phyloP scores from a whole-genome alignment of 2,329 filamentous ascomycete genomes.

The Aspergillus piperis region DNA sequence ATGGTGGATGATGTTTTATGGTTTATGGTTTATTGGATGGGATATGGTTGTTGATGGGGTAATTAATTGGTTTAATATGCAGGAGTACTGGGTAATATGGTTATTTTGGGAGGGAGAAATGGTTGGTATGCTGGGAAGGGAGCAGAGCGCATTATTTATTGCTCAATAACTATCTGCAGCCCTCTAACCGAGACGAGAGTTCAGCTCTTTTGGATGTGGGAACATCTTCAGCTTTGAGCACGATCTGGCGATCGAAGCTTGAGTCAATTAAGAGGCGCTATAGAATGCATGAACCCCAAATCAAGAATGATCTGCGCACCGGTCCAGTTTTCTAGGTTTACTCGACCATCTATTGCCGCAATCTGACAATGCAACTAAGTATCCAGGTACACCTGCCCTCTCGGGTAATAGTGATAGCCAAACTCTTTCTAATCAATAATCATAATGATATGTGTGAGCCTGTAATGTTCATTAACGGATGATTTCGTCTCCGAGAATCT shows the following conservation, averaged over 20 bases:
- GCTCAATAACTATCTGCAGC: not conserved
- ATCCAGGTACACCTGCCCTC: not conserved
- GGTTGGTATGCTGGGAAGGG: not conserved
- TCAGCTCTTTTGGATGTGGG: not conserved
- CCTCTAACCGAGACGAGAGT: not conserved
- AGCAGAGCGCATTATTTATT: not conserved
- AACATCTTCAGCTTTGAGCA: not conserved
- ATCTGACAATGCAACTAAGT: not conserved
- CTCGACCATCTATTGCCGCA: not conserved
- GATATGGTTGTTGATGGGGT: not conserved
- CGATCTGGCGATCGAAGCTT: not conserved
- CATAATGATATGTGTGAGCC: not conserved
- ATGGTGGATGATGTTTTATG: not conserved
- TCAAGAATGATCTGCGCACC: not conserved
- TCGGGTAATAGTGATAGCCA: constrained; percentile 11
- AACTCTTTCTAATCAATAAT: not conserved
- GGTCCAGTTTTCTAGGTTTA: not conserved
- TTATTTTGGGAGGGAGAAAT: not conserved
- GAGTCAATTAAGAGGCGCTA: constrained; percentile 1
- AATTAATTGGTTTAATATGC: not conserved
- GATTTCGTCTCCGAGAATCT: constrained; percentile 56
- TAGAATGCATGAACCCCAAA: not conserved
- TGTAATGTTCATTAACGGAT: constrained; percentile 59
- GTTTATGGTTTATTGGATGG: not conserved
- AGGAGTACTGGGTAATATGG: too few species aligned